A percentile compares a stretch with the other conserved stretches of the same genome.
These are phyloP conservation scores for Oxytropis ochrocephala DNA, from an alignment of 306 rosid species.

Conservation along the genomic window DNA sequence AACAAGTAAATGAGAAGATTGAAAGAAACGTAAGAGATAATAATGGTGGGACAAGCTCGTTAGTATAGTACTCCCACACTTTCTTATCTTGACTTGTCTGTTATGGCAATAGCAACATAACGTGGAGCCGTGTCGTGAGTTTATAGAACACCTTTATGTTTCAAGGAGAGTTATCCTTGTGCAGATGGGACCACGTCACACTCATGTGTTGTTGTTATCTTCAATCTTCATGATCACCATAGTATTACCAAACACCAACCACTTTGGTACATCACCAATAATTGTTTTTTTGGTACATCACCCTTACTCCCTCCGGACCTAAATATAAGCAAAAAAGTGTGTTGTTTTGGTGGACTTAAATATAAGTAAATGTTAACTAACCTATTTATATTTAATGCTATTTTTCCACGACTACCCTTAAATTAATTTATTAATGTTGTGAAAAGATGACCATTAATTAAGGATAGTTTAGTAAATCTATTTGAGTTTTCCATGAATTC, in stretches of 20 bases:
- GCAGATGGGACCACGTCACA: conserved; percentile 9
- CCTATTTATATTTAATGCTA: no score
- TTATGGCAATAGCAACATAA: not conserved
- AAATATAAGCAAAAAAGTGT: no score
- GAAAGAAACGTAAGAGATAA: not conserved
- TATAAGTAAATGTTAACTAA: no score
- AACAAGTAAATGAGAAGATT: not conserved
- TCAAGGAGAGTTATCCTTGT: not conserved
- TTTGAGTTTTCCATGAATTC: no score
- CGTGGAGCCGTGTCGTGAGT: not conserved
- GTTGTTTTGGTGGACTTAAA: no score
- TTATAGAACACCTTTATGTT: not conserved
- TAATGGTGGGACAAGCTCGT: not conserved
- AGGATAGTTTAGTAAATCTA: no score
- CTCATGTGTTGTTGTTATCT: not conserved
- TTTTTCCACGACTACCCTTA: no score
- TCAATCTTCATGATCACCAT: not conserved
- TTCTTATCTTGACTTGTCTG: not conserved
- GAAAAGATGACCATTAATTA: no score
- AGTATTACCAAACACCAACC: not conserved
- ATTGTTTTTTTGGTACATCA: no score
- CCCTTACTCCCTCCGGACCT: no score
- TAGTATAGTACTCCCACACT: not conserved
- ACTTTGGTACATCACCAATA: no score
- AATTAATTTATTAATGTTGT: no score